Base-by-base conservation (phyloP, 2,329 filamentous ascomycete species). In the Dothidotthia symphoricarpi region DNA sequence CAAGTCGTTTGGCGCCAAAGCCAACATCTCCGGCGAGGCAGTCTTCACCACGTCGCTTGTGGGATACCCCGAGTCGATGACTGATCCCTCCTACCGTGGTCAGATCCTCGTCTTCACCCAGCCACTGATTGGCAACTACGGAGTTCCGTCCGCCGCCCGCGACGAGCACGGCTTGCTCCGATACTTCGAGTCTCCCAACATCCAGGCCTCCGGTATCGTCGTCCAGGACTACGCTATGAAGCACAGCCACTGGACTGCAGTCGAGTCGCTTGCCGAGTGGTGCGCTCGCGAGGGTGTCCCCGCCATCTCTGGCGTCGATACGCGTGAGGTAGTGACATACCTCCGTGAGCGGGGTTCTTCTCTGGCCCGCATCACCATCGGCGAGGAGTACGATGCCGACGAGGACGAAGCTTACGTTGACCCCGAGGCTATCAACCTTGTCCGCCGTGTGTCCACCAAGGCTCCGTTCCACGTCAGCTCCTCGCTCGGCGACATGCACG, bases 41-140 rank as follows among this genome's bases (percentile, higher is more conserved):
- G 93, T 97, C 68, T 98, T 98, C 77, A 97, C 93, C 47, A 97
- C 93, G 45, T 96, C 91, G 16, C 82, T 97, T 39, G 93, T 98
- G 43, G 93, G 93, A 61, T 98, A 98, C 69, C 93, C 93, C 55
- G 93, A 98, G 76, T 96, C 80, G 30, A 74, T 84, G 73, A 82
- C 80, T 61, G 81, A 83, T 53, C 81, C 81, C 10, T 83, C 81
- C 39, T 84, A 84, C 68, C 80, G 81, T 53, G 81, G 93, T 54
- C 93, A 98, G 75, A 97, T 98, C 55, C 78, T 98, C 57, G 91
- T 97, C 70, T 96, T 97, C 77, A 98, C 93, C 53, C 90, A 96
- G 69, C 93, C 93, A 24, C 75, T 98, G 55, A 96, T 98, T 63
- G 93, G 93, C 65, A 98, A 98, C 79, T 98, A 98, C 67, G 93